Conservation (phyloP, 441 rosid genomes). For the Manihot esculenta region DNA sequence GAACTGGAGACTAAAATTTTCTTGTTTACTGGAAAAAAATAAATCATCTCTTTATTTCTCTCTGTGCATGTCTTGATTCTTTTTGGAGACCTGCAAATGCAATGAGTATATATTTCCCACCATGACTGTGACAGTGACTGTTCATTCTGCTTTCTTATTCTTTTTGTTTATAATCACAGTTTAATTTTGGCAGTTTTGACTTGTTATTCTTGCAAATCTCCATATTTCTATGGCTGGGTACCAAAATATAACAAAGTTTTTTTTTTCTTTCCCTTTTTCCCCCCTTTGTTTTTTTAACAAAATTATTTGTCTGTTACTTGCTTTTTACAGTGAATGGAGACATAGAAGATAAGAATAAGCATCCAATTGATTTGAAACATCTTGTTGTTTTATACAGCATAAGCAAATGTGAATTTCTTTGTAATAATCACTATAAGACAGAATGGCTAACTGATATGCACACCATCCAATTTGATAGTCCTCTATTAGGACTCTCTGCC, state of each 20-base stretch:
- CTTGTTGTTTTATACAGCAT: background rate
- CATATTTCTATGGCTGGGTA: background rate
- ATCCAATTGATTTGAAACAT: background rate
- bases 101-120: conserved; percentile 33
- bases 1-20: background rate
- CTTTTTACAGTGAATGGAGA: background rate
- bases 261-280: background rate
- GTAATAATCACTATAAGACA: background rate
- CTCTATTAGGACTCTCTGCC: too few relatives aligned
- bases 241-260: background rate
- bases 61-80: background rate
- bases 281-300: background rate
- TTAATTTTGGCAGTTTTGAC: conserved; percentile 25
- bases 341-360: conserved; percentile 3
- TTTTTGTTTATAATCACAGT: conserved; percentile 26
- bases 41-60: conserved; percentile 9
- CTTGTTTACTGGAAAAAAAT: conserved; percentile 12
- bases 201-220: conserved; percentile 10
- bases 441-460: background rate
- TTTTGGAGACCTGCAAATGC: conserved; percentile 21
- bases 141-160: conserved; percentile 27
- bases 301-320: background rate
- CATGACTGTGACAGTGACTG: conserved; percentile 35
- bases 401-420: background rate
- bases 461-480: too few relatives aligned